Evolutionary conservation across 2,329 filamentous ascomycete species (phyloP).

Genomic region (Trichoderma oligosporum): DNA sequence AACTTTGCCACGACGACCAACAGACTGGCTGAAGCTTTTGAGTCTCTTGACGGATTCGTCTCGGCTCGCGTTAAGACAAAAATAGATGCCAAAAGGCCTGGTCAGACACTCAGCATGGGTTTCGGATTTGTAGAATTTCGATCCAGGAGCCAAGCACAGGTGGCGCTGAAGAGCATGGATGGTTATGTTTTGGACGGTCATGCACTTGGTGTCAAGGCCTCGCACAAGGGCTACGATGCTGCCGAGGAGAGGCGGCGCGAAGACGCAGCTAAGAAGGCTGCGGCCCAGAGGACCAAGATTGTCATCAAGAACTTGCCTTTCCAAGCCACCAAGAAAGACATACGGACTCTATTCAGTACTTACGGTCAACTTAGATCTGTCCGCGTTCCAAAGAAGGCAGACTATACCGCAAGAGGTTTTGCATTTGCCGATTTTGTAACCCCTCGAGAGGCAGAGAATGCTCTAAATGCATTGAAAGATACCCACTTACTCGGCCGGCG

Average conservation of each 20-base stretch:
- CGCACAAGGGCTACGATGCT: slow-evolving; percentile 81
- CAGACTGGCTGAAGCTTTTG: slow-evolving; percentile 72
- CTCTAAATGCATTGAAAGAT: slow-evolving; percentile 83
- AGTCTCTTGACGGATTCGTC: slow-evolving; percentile 79
- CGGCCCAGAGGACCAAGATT: slow-evolving; percentile 79
- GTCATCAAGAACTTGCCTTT: slow-evolving; percentile 98
- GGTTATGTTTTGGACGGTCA: slow-evolving; percentile 84
- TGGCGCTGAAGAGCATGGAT: slow-evolving; percentile 81
- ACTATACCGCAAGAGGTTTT: slow-evolving; percentile 83
- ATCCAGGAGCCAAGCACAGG: slow-evolving; percentile 70
- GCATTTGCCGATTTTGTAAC: slow-evolving; percentile 96
- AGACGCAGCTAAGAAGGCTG: slow-evolving; percentile 76
- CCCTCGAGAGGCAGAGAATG: slow-evolving; percentile 81
- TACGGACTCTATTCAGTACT: slow-evolving; percentile 77
- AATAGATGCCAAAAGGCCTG: slow-evolving; percentile 83
- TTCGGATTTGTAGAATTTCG: slow-evolving; percentile 93
- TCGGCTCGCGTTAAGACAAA: slow-evolving; percentile 91
- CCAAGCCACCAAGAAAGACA: slow-evolving; percentile 88
- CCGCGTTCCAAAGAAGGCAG: slow-evolving; percentile 92
- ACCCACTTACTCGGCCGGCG: slow-evolving; percentile 89
- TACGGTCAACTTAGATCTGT: slow-evolving; percentile 93
- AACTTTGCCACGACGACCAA: slow-evolving; percentile 84
- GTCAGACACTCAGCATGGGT: slow-evolving; percentile 89
- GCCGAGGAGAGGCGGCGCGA: slow-evolving; percentile 81
- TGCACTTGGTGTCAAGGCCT: slow-evolving; percentile 77